Percentiles rank a stretch among this genome's conserved stretches.
These are phyloP conservation scores for Penicillium lividum DNA, from an alignment of 495 filamentous ascomycete genomes.

Conservation along the genomic window DNA sequence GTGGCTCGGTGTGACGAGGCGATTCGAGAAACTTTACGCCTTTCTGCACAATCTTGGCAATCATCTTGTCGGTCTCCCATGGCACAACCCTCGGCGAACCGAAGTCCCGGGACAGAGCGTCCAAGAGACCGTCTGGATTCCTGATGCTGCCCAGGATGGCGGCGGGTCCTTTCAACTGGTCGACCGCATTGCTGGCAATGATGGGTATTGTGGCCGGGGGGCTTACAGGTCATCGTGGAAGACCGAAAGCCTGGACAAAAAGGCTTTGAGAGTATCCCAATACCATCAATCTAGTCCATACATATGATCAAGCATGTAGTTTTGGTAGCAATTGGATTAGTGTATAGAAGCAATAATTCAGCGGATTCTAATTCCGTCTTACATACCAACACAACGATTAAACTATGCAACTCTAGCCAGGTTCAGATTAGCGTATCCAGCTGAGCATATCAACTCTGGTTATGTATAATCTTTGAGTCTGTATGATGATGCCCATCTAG, in stretches of 20 bases:
- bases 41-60: conserved; percentile 57
- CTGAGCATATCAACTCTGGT: too few species aligned
- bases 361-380: too few species aligned
- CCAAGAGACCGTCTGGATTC: conserved; percentile 55
- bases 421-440: too few species aligned
- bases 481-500: background rate
- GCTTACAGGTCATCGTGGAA: conserved; percentile 58
- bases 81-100: conserved; percentile 57
- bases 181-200: conserved; percentile 45
- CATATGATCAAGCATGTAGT: background rate
- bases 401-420: too few species aligned
- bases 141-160: conserved; percentile 28
- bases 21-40: conserved; percentile 60
- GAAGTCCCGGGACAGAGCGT: conserved; percentile 57
- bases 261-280: conserved; percentile 51
- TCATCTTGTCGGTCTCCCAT: conserved; percentile 52
- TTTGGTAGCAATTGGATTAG: background rate
- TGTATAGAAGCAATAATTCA: background rate
- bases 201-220: conserved; percentile 60
- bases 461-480: too few species aligned
- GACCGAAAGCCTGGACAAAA: conserved; percentile 50
- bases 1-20: conserved; percentile 55
- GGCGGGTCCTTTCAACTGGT: conserved; percentile 45
- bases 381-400: too few species aligned
- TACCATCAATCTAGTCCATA: conserved; percentile 22